These are phyloP conservation scores for Hypoxylon intermedium DNA, from an alignment of 495 filamentous ascomycete genomes.

Conservation along the genomic window DNA sequence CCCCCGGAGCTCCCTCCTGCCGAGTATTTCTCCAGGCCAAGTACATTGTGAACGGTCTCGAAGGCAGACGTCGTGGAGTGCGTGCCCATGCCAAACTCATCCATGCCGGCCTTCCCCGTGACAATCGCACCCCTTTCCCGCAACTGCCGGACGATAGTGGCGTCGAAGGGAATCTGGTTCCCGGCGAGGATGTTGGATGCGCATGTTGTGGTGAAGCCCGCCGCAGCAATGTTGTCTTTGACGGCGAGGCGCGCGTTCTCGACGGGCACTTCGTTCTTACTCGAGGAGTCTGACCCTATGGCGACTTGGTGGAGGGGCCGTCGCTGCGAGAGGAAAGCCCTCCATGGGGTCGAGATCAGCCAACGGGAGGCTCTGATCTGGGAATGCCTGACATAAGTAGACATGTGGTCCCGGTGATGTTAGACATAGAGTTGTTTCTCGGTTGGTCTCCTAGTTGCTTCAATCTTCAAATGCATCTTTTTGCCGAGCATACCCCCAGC, in stretches of 20 bases:
- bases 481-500: not conserved
- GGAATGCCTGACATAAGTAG: slow-evolving; percentile 41
- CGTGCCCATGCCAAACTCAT: slow-evolving; percentile 99
- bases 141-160: slow-evolving; percentile 76
- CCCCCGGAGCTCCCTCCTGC: slow-evolving; percentile 94
- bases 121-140: slow-evolving; percentile 69
- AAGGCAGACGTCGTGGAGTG: slow-evolving; percentile 79
- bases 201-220: slow-evolving; percentile 75
- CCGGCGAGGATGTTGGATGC: slow-evolving; percentile 76
- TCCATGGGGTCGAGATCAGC: slow-evolving; percentile 37
- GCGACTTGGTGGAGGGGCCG: slow-evolving; percentile 26
- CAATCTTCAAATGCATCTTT: not conserved
- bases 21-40: slow-evolving; percentile 58
- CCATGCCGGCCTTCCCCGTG: slow-evolving; percentile 86
- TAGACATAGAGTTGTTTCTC: slow-evolving; percentile 8
- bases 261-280: slow-evolving; percentile 1
- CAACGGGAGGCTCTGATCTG: slow-evolving; percentile 37
- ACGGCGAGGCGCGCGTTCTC: slow-evolving; percentile 63
- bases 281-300: no score
- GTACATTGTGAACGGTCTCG: slow-evolving; percentile 66
- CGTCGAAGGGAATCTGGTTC: slow-evolving; percentile 79
- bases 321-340: slow-evolving; percentile 1
- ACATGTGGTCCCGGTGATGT: slow-evolving; percentile 40
- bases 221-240: slow-evolving; percentile 85
- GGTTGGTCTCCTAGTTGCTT: not conserved